Evolutionary conservation across 2,329 filamentous ascomycete species (phyloP).

Genomic region (Orbilia brochopaga): DNA sequence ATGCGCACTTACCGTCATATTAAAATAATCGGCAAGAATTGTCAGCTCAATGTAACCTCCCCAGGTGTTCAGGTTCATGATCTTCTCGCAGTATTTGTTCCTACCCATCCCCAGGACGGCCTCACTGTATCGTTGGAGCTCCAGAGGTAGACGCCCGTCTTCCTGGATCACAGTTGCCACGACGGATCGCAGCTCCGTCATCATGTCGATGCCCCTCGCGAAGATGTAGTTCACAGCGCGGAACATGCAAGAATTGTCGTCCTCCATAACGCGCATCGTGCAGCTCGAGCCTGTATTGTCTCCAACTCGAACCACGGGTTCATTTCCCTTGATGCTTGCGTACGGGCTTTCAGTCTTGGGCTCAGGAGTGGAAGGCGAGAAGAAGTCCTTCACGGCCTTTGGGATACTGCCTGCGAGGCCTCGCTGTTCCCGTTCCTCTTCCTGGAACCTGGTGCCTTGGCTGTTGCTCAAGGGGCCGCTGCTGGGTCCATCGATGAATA

Average conservation of each 20-base stretch:
- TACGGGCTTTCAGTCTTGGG: constrained; percentile 22
- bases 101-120: constrained; percentile 68
- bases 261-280: constrained; percentile 79
- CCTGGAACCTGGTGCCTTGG: constrained; percentile 47
- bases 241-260: constrained; percentile 95
- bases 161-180: constrained; percentile 77
- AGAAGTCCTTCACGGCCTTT: constrained; percentile 47
- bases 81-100: constrained; percentile 78
- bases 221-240: constrained; percentile 83
- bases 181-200: constrained; percentile 75
- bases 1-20: constrained; percentile 70
- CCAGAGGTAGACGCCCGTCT: constrained; percentile 56
- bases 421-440: constrained; percentile 38
- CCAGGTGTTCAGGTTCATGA: constrained; percentile 81
- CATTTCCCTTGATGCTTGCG: constrained; percentile 61
- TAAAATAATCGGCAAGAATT: constrained; percentile 82
- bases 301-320: constrained; percentile 67
- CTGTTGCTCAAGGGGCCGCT: constrained; percentile 50
- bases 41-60: constrained; percentile 89
- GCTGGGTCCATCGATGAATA: constrained; percentile 23
- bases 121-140: constrained; percentile 74
- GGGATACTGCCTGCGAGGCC: constrained; percentile 37
- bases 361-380: constrained; percentile 27
- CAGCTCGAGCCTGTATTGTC: constrained; percentile 62
- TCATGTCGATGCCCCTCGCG: constrained; percentile 67